Evolutionary conservation across 495 filamentous ascomycete genomes (phyloP).

Genomic region (Talaromyces trachyspermus): DNA sequence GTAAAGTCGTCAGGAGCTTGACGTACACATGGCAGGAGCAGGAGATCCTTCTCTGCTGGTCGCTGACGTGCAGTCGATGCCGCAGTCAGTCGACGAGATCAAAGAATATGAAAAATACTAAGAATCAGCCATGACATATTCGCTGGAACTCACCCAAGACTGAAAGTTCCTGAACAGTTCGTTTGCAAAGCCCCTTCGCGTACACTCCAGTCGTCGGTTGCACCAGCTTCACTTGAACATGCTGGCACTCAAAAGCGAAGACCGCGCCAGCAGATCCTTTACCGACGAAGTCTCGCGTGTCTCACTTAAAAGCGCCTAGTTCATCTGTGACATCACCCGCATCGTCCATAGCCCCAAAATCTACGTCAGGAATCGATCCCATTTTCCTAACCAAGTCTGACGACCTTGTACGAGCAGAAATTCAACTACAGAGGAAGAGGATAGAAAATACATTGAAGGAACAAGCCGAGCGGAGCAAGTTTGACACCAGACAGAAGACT

Average conservation of each 20-base stretch:
- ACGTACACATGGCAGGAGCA: slow-evolving; percentile 26
- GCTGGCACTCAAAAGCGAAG: slow-evolving; percentile 11
- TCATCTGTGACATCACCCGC: slow-evolving; percentile 22
- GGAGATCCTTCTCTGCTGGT: neutral
- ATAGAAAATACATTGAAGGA: slow-evolving; percentile 72
- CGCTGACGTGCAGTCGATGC: neutral
- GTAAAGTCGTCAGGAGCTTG: slow-evolving; percentile 1
- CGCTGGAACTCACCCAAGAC: slow-evolving; percentile 63
- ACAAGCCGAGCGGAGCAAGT: slow-evolving; percentile 61
- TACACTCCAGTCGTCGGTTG: slow-evolving; percentile 15
- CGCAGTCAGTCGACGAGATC: slow-evolving; percentile 24
- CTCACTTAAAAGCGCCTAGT: slow-evolving; percentile 22
- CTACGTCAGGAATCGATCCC: slow-evolving; percentile 56
- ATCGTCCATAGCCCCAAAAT: slow-evolving; percentile 32
- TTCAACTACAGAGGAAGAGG: slow-evolving; percentile 69
- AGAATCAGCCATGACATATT: slow-evolving; percentile 69
- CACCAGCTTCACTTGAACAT: slow-evolving; percentile 16
- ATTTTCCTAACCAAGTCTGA: slow-evolving; percentile 80
- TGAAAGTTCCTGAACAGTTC: slow-evolving; percentile 58
- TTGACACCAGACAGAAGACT: slow-evolving; percentile 45
- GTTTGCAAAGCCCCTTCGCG: slow-evolving; percentile 41
- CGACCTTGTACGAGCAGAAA: slow-evolving; percentile 72
- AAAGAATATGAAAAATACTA: slow-evolving; percentile 66
- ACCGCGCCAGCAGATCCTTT: neutral
- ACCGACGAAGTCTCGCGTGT: slow-evolving; percentile 19